Evolutionary conservation across 805 yeast species (phyloP), one percentile per base, ranked within the genome.

Genomic region (Wickerhamiella siamensis): DNA sequence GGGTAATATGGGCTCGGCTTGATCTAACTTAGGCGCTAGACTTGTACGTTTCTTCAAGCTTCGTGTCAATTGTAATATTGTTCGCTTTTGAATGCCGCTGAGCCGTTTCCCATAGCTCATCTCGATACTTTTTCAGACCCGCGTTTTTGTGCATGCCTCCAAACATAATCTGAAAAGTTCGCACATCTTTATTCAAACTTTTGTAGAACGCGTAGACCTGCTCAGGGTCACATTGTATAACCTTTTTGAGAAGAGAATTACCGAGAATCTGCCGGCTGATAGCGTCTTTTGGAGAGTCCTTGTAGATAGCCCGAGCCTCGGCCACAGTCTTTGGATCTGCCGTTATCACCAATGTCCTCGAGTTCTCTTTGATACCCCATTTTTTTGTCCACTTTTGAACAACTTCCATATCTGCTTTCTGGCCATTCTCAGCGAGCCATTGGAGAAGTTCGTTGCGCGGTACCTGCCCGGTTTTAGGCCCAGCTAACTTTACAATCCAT

Each of bases 401-500:
- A 5, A 39, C 18, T 8, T 36, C 39, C 41, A 44, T 34, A 2
- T 38, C 41, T 2, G 17, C 29, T n/a, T 10, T n/a, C 2, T 37
- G 40, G 8, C 33, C 32, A 14, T 42, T 27, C n/a, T 42, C 40
- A 1, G 36, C 31, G 4, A 51, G 45, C 53, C 53, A 50, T 19
- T 41, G 39, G 18, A 52, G 36, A 14, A 51, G 31, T 42, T 48
- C 48, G 34, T 52, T 52, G 8, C 56, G 41, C 4, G 55, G 42
- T 0, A 49, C 52, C 3, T 26, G 19, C 16, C 53, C 55, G 4
- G 19, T 27, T 15, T 40, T 10, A 2, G 47, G 47, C 5, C 56
- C 56, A 14, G 55, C 55, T 31, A 52, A 43, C 19, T 36, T 40
- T 5, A 51, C 38, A 2, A 51, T 36, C 56, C 56, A 52, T n/a